phyloP scores from a whole-genome alignment of 805 yeast species.

The Candida corydali region DNA sequence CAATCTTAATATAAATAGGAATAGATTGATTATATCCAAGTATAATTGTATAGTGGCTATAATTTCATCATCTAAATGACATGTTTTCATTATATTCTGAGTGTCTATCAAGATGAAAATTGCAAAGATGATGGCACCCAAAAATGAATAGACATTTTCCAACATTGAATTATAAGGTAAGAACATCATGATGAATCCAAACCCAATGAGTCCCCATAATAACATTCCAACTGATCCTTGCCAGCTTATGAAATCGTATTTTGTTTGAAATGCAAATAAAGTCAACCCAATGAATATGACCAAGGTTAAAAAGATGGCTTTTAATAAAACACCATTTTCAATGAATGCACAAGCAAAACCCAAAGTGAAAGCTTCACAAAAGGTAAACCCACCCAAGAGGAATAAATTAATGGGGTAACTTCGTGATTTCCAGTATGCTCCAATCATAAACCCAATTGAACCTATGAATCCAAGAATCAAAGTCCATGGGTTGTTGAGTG shows the following conservation, averaged over 20 bases:
- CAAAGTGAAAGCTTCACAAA: constrained; percentile 68
- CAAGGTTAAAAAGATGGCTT: constrained; percentile 67
- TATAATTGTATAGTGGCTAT: constrained; percentile 74
- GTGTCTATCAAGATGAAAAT: constrained; percentile 77
- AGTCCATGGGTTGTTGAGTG: constrained; percentile 55
- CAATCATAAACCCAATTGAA: constrained; percentile 61
- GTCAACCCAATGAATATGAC: constrained; percentile 76
- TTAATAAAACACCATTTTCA: constrained; percentile 60
- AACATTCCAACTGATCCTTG: constrained; percentile 51
- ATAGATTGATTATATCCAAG: constrained; percentile 78
- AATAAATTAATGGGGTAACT: constrained; percentile 65
- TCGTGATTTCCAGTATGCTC: constrained; percentile 57
- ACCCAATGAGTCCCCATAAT: constrained; percentile 65
- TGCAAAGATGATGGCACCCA: constrained; percentile 72
- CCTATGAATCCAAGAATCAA: constrained; percentile 54
- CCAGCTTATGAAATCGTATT: constrained; percentile 71
- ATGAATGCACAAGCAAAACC: constrained; percentile 63
- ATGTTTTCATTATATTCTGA: constrained; percentile 69
- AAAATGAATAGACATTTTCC: constrained; percentile 63
- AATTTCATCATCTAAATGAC: constrained; percentile 81
- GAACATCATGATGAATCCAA: constrained; percentile 68
- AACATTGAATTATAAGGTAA: constrained; percentile 48
- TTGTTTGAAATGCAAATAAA: constrained; percentile 69
- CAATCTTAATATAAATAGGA: constrained; percentile 69
- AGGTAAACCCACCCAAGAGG: constrained; percentile 62